These are phyloP conservation scores for Bidens hawaiensis DNA, from an alignment of 140 eudicot genomes.

Conservation along the genomic window DNA sequence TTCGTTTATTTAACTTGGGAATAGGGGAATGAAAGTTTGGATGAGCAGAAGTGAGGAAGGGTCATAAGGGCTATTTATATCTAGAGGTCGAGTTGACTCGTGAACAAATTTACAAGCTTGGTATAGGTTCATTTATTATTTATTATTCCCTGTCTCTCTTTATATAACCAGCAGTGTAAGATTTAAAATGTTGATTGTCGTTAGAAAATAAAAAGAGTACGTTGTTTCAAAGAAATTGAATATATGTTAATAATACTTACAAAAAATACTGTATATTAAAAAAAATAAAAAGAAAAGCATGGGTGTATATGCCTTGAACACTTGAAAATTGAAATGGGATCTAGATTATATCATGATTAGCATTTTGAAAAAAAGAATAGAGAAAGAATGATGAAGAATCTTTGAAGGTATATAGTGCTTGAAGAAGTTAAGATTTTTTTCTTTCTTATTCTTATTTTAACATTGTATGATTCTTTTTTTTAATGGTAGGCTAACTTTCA, in stretches of 20 bases:
- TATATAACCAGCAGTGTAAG: no score
- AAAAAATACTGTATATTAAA: background rate
- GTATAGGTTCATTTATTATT: no score
- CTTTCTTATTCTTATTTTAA: background rate
- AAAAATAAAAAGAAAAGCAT: background rate
- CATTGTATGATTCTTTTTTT: background rate
- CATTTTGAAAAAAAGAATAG: background rate
- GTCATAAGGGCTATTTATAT: no score
- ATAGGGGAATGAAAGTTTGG: no score
- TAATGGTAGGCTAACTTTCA: background rate
- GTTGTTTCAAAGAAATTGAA: background rate
- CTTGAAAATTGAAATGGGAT: constrained; percentile 8
- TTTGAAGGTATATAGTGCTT: background rate
- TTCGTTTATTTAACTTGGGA: no score
- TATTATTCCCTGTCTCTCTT: no score
- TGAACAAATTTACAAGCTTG: background rate
- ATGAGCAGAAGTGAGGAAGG: no score
- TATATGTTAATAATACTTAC: background rate
- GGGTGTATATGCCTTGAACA: background rate
- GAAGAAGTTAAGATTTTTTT: background rate
- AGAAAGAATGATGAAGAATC: background rate
- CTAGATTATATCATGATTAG: constrained; percentile 13
- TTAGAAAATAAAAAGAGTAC: no score
- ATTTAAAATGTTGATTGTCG: no score
- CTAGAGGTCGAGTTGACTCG: background rate